These are phyloP conservation scores for Chlorencoelia australis DNA, from an alignment of 2,329 filamentous ascomycete species.

Conservation along the genomic window DNA sequence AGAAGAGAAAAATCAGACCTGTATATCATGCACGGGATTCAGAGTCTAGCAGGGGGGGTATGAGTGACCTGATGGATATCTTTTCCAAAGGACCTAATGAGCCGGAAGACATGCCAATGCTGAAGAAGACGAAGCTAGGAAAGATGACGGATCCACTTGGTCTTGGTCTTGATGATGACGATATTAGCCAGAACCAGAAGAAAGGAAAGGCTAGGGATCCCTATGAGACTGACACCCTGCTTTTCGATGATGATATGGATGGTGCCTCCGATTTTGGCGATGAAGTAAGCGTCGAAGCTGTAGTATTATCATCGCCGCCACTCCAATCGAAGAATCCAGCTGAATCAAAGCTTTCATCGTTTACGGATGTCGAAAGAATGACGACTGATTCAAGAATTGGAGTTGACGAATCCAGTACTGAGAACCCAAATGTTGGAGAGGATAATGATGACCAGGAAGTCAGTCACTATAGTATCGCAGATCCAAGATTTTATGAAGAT, in stretches of 20 bases:
- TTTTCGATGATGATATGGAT: constrained; percentile 1
- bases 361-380: not conserved
- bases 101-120: constrained; percentile 3
- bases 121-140: constrained; percentile 1
- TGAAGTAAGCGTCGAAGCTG: not conserved
- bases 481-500: constrained; percentile 23
- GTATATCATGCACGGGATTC: constrained; percentile 1
- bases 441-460: constrained; percentile 5
- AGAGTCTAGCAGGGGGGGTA: not conserved
- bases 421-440: not conserved
- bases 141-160: constrained; percentile 4
- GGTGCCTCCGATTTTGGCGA: constrained; percentile 3
- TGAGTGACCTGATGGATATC: constrained; percentile 6
- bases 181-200: not conserved
- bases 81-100: constrained; percentile 6
- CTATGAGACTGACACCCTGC: not conserved
- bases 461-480: constrained; percentile 16
- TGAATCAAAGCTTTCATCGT: not conserved
- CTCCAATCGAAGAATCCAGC: not conserved
- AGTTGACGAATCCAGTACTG: not conserved
- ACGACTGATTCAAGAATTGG: constrained; percentile 2
- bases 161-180: constrained; percentile 3
- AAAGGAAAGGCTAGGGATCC: not conserved
- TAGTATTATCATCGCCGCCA: not conserved
- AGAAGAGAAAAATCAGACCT: constrained; percentile 3